These are phyloP conservation scores for Poterioochromonas sp. DNA, from an alignment of 352 stramenopile species.

Conservation along the genomic window DNA sequence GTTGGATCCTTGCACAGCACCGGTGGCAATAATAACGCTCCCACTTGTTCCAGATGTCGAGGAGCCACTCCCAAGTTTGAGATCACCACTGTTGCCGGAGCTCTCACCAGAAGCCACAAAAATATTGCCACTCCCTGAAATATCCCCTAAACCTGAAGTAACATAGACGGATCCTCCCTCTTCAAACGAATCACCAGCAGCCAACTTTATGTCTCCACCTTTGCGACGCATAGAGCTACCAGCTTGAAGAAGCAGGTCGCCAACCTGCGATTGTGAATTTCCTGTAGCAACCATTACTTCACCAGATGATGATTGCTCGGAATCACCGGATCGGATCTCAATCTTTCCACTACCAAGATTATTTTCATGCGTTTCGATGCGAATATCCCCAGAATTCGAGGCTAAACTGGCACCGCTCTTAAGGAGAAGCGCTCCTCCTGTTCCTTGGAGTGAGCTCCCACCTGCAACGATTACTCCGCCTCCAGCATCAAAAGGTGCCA, in stretches of 20 bases:
- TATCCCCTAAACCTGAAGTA: no score
- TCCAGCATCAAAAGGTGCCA: slow-evolving; percentile 1
- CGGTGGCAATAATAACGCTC: not conserved
- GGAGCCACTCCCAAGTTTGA: not conserved
- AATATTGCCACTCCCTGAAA: no score
- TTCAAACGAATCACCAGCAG: slow-evolving; percentile 53
- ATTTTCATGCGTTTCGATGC: slow-evolving; percentile 43
- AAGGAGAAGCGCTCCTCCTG: slow-evolving; percentile 49
- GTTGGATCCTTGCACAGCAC: not conserved
- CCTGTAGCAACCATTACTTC: not conserved
- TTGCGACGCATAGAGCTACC: slow-evolving; percentile 51
- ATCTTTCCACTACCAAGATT: not conserved
- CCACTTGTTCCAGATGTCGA: not conserved
- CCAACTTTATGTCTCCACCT: slow-evolving; percentile 55
- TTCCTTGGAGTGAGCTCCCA: slow-evolving; percentile 28
- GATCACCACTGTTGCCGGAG: not conserved
- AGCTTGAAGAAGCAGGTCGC: not conserved
- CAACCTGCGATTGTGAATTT: not conserved
- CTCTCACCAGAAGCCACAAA: slow-evolving; percentile 52
- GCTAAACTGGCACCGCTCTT: slow-evolving; percentile 48
- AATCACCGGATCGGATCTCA: not conserved
- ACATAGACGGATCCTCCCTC: slow-evolving; percentile 56
- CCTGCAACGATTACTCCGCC: slow-evolving; percentile 27
- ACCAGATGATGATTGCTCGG: not conserved
- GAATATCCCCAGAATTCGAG: slow-evolving; percentile 50